Conservation (phyloP, 192 early-diverging fungal species). For the Umbelopsis vinacea region DNA sequence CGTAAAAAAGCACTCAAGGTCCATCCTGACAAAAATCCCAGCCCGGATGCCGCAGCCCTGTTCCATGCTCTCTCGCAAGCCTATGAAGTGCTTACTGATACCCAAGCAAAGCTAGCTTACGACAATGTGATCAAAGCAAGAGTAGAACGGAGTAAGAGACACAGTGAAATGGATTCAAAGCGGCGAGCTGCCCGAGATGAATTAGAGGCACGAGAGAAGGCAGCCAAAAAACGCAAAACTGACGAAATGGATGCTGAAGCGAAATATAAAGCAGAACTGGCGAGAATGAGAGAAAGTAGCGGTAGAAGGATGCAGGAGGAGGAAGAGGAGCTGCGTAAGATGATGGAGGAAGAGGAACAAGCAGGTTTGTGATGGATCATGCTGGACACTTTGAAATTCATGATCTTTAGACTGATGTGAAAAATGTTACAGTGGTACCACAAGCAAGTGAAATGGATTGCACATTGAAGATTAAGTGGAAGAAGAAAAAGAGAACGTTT, state of each 20-base stretch:
- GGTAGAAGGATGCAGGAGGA: constrained; percentile 35
- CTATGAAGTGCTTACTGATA: constrained; percentile 49
- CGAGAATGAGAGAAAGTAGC: constrained; percentile 40
- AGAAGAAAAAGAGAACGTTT: constrained; percentile 47
- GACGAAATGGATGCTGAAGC: constrained; percentile 47
- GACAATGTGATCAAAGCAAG: constrained; percentile 44
- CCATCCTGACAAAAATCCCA: constrained; percentile 90
- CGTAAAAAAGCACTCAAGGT: constrained; percentile 70
- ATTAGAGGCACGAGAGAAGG: constrained; percentile 48
- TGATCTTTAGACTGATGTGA: neutral
- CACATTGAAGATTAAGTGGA: constrained; percentile 56
- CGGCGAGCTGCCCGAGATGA: constrained; percentile 51
- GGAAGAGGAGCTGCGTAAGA: constrained; percentile 26
- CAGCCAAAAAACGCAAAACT: constrained; percentile 47
- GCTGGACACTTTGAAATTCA: neutral
- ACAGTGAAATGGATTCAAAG: constrained; percentile 48
- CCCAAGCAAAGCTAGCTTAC: constrained; percentile 45
- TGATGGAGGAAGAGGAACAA: constrained; percentile 22
- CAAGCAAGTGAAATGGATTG: constrained; percentile 47
- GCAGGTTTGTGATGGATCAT: constrained; percentile 10
- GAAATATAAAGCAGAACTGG: constrained; percentile 41
- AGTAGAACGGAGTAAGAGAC: constrained; percentile 48
- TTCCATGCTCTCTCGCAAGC: constrained; percentile 53
- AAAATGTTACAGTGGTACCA: neutral
- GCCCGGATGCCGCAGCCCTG: constrained; percentile 61